Base-by-base conservation (phyloP, 2,329 filamentous ascomycete genomes). In the Scedosporium aurantiacum region DNA sequence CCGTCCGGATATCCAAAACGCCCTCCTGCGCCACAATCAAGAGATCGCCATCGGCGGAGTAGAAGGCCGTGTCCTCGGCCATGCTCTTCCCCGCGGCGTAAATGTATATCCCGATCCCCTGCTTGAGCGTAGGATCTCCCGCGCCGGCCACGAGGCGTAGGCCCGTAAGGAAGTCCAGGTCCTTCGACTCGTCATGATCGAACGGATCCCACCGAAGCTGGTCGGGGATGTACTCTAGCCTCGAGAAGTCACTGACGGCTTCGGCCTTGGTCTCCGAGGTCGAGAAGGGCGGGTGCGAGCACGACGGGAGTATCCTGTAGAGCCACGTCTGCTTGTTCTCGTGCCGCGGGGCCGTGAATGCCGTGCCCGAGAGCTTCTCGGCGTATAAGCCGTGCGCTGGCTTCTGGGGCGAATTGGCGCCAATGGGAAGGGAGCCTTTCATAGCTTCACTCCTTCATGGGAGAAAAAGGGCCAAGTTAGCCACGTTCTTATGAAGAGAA, bases 341-440 rank as follows among this genome's bases (percentile, higher is more conserved):
- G 69, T 83, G 78, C 28, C 88, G 78, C 0, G 87, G 86, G 1
- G 86, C 84, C 3, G 86, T 89, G 70, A 90, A 90, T 32, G 87
- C 79, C 1, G 85, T 88, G 6, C 87, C 87, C 0, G 86, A 89
- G 52, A 90, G 79, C 76, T 89, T 88, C 75, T 96, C 91, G 28
- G 90, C 85, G 74, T 94, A 94, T 28, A 96, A 83, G 0, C 90
- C 90, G 65, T 85, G 84, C 0, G 89, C 81, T 0, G 86, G 86
- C 70, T 91, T 90, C 71, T 95, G 90, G 0, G 91, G 91, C 2
- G 88, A 90, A 77, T 95, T 96, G 50, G 86, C 82, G 58, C 82
- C 90, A 63, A 90, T 70, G 7, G 91, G 90, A 4, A 93, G 78
- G 4, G 90, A 86, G 18, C 86, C 88, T 16, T 85, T 78, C 61